Percentiles rank a stretch among this genome's conserved stretches.
phyloP scores from a whole-genome alignment of 495 filamentous ascomycete genomes.

The Penicillium cataractarum region DNA sequence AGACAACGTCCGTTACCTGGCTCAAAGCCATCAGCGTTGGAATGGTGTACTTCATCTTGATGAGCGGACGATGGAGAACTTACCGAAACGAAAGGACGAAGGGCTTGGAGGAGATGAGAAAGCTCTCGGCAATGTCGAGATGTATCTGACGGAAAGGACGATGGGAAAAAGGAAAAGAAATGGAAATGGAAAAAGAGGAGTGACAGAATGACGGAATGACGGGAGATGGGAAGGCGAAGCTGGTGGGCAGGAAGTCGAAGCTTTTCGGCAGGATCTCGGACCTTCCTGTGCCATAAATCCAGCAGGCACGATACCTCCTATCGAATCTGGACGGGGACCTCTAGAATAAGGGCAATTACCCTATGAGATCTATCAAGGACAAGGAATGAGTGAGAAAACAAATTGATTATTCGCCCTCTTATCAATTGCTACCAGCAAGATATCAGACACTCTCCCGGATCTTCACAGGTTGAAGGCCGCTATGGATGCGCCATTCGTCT shows the following conservation, averaged over 20 bases:
- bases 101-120: background rate
- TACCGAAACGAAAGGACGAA: conserved; percentile 9
- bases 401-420: background rate
- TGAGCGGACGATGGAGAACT: background rate
- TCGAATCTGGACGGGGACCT: background rate
- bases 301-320: background rate
- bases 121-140: background rate
- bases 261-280: background rate
- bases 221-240: background rate
- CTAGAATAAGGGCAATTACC: background rate
- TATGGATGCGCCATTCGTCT: conserved; percentile 38
- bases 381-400: background rate
- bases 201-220: no score
- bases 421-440: conserved; percentile 1
- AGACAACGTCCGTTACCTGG: conserved; percentile 33
- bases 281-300: background rate
- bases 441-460: conserved; percentile 41
- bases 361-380: background rate
- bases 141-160: background rate
- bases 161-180: background rate
- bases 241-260: background rate
- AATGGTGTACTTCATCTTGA: conserved; percentile 45
- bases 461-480: conserved; percentile 34
- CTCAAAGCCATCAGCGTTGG: conserved; percentile 42
- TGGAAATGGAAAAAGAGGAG: background rate